Percentiles rank a stretch among this genome's conserved stretches.
Conservation (phyloP, 495 filamentous ascomycete species). For the Hyaloscypha hepaticicola region DNA sequence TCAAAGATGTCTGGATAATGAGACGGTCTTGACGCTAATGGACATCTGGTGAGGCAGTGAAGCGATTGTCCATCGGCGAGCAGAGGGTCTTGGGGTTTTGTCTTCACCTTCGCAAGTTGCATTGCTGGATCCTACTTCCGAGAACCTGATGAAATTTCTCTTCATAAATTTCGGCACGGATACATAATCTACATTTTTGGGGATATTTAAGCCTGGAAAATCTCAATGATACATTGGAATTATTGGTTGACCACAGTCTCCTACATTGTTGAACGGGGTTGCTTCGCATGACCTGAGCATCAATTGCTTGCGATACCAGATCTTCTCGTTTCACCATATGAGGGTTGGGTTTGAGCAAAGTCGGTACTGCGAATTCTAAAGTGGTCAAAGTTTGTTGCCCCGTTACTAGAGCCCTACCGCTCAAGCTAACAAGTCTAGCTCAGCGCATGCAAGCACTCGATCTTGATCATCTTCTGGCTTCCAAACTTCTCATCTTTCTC, state of each 20-base stretch:
- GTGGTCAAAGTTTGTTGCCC: neutral
- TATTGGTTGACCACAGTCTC: neutral
- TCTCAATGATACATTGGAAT: neutral
- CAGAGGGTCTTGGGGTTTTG: too few species aligned
- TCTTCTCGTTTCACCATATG: neutral
- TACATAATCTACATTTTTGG: too few species aligned
- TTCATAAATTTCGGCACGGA: too few species aligned
- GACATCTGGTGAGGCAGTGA: too few species aligned
- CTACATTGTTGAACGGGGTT: neutral
- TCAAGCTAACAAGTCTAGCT: neutral
- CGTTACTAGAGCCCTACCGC: neutral
- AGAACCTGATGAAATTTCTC: too few species aligned
- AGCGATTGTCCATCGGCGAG: too few species aligned
- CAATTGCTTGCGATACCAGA: neutral
- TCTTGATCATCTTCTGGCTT: neutral
- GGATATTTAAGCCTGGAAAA: too few species aligned
- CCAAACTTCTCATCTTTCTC: slow-evolving; percentile 8
- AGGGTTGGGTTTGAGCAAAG: neutral
- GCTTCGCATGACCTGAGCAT: neutral
- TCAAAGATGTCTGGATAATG: too few species aligned
- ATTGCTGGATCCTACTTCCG: too few species aligned
- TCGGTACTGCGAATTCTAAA: neutral
- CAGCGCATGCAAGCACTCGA: neutral
- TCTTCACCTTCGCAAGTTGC: too few species aligned
- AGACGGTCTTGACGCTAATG: too few species aligned